These are phyloP conservation scores for Globisporangium sylvaticum DNA, from an alignment of 352 stramenopile species.

Conservation along the genomic window DNA sequence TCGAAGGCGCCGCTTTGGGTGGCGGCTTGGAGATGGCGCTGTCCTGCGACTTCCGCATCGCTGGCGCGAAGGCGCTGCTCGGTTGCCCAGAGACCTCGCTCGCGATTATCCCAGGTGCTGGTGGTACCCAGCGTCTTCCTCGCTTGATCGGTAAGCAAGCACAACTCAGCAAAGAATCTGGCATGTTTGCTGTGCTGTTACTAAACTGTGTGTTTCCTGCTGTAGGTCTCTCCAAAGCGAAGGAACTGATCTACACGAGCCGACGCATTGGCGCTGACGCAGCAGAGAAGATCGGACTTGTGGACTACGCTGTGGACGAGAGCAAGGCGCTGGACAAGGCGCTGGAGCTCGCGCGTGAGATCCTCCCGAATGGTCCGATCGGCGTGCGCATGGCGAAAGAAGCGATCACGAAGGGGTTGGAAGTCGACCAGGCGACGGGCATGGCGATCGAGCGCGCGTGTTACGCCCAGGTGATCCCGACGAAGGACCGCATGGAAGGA, in stretches of 20 bases:
- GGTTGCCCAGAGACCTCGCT: constrained; percentile 90
- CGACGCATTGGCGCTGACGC: constrained; percentile 69
- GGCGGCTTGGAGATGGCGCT: constrained; percentile 91
- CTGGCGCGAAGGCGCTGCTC: constrained; percentile 80
- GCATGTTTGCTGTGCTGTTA: not conserved
- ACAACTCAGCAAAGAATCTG: not conserved
- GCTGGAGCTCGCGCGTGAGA: constrained; percentile 83
- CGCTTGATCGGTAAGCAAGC: constrained; percentile 74
- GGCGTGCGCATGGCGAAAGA: constrained; percentile 74
- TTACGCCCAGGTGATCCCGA: constrained; percentile 90
- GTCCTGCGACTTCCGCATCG: constrained; percentile 90
- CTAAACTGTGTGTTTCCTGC: not conserved
- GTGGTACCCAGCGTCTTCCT: constrained; percentile 90
- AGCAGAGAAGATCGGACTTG: constrained; percentile 84
- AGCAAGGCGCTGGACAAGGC: constrained; percentile 67
- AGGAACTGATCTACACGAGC: constrained; percentile 94
- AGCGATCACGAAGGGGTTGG: constrained; percentile 54
- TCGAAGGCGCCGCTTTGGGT: constrained; percentile 89
- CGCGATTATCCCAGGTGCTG: constrained; percentile 91
- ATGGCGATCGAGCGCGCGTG: constrained; percentile 91
- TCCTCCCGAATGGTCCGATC: constrained; percentile 89
- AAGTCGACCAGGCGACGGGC: constrained; percentile 76
- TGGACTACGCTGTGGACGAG: constrained; percentile 84
- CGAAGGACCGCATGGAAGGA: constrained; percentile 91
- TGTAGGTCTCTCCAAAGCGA: constrained; percentile 83